Conservation (phyloP, 2,329 filamentous ascomycete species). For the Triangularia setosa region DNA sequence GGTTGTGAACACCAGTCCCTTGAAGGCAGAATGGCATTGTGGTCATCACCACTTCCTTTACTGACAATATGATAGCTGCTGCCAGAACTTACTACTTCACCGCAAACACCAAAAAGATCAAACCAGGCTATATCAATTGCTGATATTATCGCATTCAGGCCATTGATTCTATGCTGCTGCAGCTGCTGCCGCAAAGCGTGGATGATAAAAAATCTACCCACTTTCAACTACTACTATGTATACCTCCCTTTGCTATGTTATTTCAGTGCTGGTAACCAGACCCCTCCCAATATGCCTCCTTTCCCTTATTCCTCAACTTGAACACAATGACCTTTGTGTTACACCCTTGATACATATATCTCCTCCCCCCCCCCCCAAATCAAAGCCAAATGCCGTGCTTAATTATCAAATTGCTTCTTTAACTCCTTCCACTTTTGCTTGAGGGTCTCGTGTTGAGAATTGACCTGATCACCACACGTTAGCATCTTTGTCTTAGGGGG, state of each 20-base stretch:
- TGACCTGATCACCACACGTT: constrained; percentile 40
- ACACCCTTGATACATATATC: background rate
- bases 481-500: background rate
- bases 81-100: too few relatives aligned
- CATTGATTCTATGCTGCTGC: background rate
- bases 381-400: background rate
- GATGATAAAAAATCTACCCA: background rate
- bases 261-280: background rate
- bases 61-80: too few relatives aligned
- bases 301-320: background rate
- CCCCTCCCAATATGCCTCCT: background rate
- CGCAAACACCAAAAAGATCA: background rate
- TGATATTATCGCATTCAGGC: background rate
- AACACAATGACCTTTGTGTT: background rate
- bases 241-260: background rate
- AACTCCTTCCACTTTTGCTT: constrained; percentile 75
- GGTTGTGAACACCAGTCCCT: too few relatives aligned
- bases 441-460: constrained; percentile 66
- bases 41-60: too few relatives aligned
- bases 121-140: background rate
- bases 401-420: constrained; percentile 52
- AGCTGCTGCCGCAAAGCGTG: background rate
- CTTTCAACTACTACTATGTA: background rate
- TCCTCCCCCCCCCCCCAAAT: background rate
- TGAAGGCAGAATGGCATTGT: too few relatives aligned